Conservation (phyloP, 805 yeast species). For the Yarrowia sp. region DNA sequence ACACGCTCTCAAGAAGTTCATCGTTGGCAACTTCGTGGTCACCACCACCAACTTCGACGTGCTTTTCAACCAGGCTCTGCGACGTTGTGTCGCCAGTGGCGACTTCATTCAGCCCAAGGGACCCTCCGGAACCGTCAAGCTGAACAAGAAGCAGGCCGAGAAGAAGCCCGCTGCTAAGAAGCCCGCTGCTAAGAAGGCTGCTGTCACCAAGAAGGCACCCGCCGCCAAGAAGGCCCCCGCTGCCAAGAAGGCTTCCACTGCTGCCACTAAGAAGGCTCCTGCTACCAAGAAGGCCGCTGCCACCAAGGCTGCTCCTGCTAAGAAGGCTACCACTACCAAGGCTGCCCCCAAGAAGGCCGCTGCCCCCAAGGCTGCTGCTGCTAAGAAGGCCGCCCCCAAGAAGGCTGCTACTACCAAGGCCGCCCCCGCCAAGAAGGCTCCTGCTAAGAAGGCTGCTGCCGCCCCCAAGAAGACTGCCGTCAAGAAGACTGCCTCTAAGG, state of each 20-base stretch:
- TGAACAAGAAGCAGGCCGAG: conserved; percentile 46
- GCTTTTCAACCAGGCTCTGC: conserved; percentile 69
- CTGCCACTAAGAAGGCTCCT: conserved; percentile 35
- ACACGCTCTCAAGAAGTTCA: conserved; percentile 82
- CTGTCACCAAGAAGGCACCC: conserved; percentile 36
- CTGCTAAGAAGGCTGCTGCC: conserved; percentile 32
- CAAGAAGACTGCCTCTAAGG: conserved; percentile 35
- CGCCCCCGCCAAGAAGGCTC: background rate
- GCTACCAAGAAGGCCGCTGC: background rate
- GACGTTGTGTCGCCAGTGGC: conserved; percentile 75
- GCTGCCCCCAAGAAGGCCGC: background rate
- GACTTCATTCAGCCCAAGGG: conserved; percentile 84
- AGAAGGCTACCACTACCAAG: background rate
- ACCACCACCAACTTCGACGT: conserved; percentile 66
- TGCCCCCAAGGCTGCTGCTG: background rate
- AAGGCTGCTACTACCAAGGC: background rate
- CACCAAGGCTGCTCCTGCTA: background rate
- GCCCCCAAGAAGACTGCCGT: conserved; percentile 33
- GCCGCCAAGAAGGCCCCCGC: conserved; percentile 31
- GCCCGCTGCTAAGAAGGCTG: conserved; percentile 19
- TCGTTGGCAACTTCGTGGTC: conserved; percentile 58
- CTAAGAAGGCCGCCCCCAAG: background rate
- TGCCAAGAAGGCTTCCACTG: conserved; percentile 28
- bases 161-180: conserved; percentile 39
- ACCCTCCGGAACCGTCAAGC: conserved; percentile 79